Conservation (phyloP, 495 filamentous ascomycete species). For the Xylaria castorea region DNA sequence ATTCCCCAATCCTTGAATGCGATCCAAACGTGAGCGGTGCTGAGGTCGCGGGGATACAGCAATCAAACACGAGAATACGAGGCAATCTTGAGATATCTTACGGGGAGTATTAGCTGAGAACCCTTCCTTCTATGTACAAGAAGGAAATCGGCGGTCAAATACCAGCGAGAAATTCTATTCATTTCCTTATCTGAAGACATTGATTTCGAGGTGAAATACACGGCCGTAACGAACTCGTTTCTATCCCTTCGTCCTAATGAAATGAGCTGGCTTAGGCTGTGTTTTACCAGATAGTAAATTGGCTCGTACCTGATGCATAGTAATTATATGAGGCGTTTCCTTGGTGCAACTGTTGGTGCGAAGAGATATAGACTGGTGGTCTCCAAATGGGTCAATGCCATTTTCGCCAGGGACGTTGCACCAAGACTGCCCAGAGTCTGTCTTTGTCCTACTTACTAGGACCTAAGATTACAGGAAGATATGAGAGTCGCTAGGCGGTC, state of each 20-base stretch:
- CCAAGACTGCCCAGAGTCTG: not conserved
- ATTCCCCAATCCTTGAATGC: not conserved
- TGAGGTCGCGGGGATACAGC: not conserved
- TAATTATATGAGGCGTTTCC: not conserved
- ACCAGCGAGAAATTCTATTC: not conserved
- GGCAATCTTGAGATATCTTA: not conserved
- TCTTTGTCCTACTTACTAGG: not conserved
- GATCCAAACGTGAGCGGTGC: not conserved
- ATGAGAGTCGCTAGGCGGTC: not conserved
- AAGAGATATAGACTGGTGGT: not conserved
- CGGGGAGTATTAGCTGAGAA: not conserved
- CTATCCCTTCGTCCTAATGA: not conserved
- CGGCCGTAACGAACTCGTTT: not conserved
- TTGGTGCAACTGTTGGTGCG: not conserved
- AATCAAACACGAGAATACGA: conserved; percentile 19
- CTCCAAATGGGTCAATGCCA: not conserved
- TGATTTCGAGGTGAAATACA: not conserved
- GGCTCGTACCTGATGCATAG: not conserved
- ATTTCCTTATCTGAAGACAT: not conserved
- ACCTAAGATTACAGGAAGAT: not conserved
- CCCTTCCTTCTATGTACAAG: not conserved
- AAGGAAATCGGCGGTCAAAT: not conserved
- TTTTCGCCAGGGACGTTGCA: not conserved
- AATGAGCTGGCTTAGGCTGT: not conserved
- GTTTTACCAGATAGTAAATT: conserved; percentile 2